Evolutionary conservation across 2,329 filamentous ascomycete species (phyloP).

Genomic region (Colletotrichum theobromicola): DNA sequence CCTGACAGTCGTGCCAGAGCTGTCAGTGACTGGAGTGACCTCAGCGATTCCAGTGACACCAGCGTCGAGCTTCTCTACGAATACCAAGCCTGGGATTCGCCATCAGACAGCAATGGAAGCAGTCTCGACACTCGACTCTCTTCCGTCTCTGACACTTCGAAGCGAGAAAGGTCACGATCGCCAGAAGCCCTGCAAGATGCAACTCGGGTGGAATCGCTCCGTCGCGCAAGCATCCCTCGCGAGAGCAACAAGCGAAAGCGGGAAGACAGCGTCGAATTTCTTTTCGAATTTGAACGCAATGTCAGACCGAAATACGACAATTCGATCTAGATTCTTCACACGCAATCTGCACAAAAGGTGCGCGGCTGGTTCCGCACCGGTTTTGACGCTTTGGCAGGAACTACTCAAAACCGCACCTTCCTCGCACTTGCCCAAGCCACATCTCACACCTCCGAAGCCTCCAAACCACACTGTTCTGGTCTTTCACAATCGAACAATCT

Average conservation of each 20-base stretch:
- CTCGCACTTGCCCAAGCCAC: background rate
- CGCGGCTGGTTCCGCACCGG: background rate
- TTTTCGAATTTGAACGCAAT: constrained; percentile 1
- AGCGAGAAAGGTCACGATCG: background rate
- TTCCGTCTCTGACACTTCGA: background rate
- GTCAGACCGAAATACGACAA: background rate
- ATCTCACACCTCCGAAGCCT: background rate
- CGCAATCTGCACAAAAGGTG: background rate
- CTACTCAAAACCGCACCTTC: background rate
- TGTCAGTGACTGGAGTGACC: background rate
- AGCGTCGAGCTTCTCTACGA: constrained; percentile 4
- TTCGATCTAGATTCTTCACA: background rate
- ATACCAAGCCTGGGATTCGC: background rate
- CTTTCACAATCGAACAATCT: background rate
- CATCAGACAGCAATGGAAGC: background rate
- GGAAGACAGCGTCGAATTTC: background rate
- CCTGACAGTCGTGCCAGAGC: background rate
- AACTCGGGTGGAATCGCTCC: background rate
- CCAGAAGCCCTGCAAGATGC: background rate
- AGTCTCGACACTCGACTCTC: background rate
- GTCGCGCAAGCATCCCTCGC: background rate
- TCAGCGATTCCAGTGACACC: background rate
- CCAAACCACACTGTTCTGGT: background rate
- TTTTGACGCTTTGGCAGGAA: background rate
- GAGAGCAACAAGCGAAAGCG: background rate